These are phyloP conservation scores for Populus alba DNA, from an alignment of 345 rosid species.

Conservation along the genomic window DNA sequence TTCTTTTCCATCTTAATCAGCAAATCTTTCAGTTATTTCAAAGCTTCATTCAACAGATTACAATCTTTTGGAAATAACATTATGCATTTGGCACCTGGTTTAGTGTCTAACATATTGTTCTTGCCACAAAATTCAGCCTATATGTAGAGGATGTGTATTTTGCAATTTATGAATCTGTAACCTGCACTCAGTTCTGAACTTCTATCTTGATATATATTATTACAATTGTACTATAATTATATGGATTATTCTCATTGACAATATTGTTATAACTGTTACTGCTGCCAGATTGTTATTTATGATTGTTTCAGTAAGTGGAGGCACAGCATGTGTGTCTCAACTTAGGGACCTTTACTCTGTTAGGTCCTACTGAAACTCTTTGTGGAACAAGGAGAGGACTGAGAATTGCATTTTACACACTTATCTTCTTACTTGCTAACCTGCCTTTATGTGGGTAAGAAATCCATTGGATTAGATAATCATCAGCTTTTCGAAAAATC, in stretches of 20 bases:
- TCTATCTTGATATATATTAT: background rate
- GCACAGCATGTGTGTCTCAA: background rate
- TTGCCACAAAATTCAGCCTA: background rate
- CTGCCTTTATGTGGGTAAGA: background rate
- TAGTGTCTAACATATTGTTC: background rate
- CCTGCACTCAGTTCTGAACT: background rate
- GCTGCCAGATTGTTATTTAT: background rate
- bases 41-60: slow-evolving; percentile 4
- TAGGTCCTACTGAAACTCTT: background rate
- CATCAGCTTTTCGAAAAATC: background rate
- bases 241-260: background rate
- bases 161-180: background rate
- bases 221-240: background rate
- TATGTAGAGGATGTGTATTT: background rate
- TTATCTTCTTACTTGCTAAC: background rate
- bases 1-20: slow-evolving; percentile 15
- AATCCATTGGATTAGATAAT: background rate
- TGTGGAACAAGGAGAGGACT: background rate
- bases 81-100: background rate
- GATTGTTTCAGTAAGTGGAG: background rate
- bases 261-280: background rate
- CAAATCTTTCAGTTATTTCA: background rate
- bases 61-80: slow-evolving; percentile 3
- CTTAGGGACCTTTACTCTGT: background rate
- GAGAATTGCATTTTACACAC: background rate